Percentiles rank a stretch among this genome's conserved stretches.
Conservation (phyloP, 2,329 filamentous ascomycete genomes). For the Fusarium chuoi region DNA sequence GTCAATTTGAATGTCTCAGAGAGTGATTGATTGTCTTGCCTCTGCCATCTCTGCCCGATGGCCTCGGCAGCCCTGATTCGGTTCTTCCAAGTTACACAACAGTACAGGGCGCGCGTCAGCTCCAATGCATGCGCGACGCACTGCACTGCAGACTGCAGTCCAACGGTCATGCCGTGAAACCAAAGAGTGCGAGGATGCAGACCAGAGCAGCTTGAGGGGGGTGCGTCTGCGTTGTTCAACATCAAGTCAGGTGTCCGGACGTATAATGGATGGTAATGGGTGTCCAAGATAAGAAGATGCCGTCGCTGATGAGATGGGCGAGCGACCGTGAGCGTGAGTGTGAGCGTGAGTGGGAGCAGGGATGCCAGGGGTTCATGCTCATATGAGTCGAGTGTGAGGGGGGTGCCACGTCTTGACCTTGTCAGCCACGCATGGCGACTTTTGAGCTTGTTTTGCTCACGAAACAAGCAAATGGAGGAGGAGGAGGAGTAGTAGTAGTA, state of each 20-base stretch:
- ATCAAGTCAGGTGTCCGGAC: conserved; percentile 13
- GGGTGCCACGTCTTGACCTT: conserved; percentile 22
- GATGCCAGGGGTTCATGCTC: conserved; percentile 5
- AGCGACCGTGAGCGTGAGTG: not conserved
- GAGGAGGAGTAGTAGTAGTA: not conserved
- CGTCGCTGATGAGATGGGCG: conserved; percentile 23
- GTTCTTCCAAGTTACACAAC: conserved; percentile 30
- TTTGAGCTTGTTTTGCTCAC: conserved; percentile 5
- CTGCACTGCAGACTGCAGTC: conserved; percentile 12
- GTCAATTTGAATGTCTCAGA: not conserved
- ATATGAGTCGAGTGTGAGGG: not conserved
- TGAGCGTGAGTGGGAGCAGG: not conserved
- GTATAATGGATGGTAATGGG: conserved; percentile 16
- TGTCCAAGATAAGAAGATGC: conserved; percentile 35
- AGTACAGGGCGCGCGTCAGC: conserved; percentile 24
- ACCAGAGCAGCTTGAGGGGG: conserved; percentile 14
- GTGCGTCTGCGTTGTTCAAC: conserved; percentile 35
- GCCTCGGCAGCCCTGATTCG: not conserved
- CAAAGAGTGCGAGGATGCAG: conserved; percentile 8
- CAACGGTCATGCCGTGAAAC: conserved; percentile 42
- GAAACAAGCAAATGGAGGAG: not conserved
- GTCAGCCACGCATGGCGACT: conserved; percentile 18
- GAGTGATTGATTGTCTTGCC: conserved; percentile 1
- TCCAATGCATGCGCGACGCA: conserved; percentile 35
- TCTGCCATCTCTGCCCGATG: conserved; percentile 4